Conservation (phyloP, 306 rosid genomes). For the Quercus berberidifolia region DNA sequence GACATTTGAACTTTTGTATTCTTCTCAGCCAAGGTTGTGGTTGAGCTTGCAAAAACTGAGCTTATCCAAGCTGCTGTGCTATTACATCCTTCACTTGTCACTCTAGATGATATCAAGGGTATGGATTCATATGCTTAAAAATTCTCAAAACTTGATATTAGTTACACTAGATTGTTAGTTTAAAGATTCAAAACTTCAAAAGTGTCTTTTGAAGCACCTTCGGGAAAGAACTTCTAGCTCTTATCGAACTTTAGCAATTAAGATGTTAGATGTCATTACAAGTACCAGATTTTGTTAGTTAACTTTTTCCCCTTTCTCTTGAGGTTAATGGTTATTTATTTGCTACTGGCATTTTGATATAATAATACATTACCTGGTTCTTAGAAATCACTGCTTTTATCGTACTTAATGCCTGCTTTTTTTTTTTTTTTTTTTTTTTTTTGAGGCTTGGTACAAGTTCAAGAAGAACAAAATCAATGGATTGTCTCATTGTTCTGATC, state of each 20-base stretch:
- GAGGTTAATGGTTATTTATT: not conserved
- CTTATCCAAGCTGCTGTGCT: slow-evolving; percentile 56
- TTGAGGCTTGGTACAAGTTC: not conserved
- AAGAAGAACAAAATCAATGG: not conserved
- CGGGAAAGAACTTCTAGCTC: not conserved
- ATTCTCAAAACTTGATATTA: not conserved
- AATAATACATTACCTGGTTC: no score
- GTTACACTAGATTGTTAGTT: not conserved
- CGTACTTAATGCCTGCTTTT: no score
- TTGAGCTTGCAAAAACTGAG: slow-evolving; percentile 48
- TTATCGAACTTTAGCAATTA: not conserved
- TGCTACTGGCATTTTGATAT: not conserved
- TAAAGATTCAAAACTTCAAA: not conserved
- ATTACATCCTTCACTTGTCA: slow-evolving; percentile 61
- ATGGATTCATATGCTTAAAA: slow-evolving; percentile 15
- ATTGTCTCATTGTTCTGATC: not conserved
- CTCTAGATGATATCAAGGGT: slow-evolving; percentile 64
- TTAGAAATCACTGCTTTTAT: not conserved
- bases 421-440: accelerated
- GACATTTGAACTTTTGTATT: not conserved
- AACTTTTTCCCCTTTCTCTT: not conserved
- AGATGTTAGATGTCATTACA: not conserved
- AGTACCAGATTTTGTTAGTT: not conserved
- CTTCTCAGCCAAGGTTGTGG: slow-evolving; percentile 64
- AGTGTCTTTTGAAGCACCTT: not conserved